phyloP scores from a whole-genome alignment of 371 early-diverging fungal species.

The Actinomucor elegans region DNA sequence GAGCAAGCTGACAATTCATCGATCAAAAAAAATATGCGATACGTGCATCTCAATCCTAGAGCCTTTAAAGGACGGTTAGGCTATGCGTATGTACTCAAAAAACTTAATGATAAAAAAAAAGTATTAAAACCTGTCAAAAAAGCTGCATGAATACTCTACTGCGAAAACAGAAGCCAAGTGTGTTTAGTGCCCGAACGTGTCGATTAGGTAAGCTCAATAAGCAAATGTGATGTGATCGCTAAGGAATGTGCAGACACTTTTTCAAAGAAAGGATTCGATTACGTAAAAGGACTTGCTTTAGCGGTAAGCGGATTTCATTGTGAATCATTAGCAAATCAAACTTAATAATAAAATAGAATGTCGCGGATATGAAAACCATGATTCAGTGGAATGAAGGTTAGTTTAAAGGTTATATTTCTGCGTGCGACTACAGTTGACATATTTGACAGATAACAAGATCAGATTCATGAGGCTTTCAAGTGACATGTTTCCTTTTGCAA shows the following conservation, averaged over 20 bases:
- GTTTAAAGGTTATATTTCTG: neutral
- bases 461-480: constrained; percentile 51
- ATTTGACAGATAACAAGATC: constrained; percentile 28
- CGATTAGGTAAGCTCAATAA: constrained; percentile 8
- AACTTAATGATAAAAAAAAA: neutral
- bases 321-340: no score
- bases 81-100: constrained; percentile 16
- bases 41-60: constrained; percentile 18
- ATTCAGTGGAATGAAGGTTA: constrained; percentile 54
- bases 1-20: neutral
- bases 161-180: constrained; percentile 19
- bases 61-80: constrained; percentile 25
- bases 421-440: neutral
- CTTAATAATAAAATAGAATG: constrained; percentile 25
- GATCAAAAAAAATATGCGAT: no score
- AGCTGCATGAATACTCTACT: constrained; percentile 24
- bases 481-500: constrained; percentile 50
- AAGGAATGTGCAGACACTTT: constrained; percentile 26
- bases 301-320: constrained; percentile 25
- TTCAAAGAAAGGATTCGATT: constrained; percentile 42
- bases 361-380: constrained; percentile 36
- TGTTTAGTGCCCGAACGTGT: constrained; percentile 25
- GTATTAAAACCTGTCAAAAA: no score
- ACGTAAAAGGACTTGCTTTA: constrained; percentile 38
- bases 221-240: neutral